Base-by-base conservation (phyloP, 179 eudicot genomes). In the Camellia oleifera region DNA sequence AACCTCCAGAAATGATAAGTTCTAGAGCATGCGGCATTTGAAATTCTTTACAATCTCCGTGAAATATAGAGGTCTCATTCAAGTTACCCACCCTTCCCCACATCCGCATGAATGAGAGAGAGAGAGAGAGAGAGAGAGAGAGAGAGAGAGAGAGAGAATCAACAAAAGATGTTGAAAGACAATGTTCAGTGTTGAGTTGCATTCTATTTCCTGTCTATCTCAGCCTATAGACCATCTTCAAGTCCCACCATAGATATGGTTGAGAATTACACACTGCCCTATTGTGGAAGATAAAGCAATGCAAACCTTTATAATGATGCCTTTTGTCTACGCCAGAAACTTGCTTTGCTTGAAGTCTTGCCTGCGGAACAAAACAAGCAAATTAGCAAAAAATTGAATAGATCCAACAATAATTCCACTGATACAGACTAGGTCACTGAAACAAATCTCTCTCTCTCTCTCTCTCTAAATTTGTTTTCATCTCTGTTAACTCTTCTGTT, bases 341-440 rank as follows among this genome's bases (percentile, higher is more conserved):
- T 87, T 94, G 98, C 89, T 89, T 96, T 62, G 97, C 98, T 87
- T 96, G 99, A 83, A 96, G 97, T 83, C 99, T 89, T 8, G 99
- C 74, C 99, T 96, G 92, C 80, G 77, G 80, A 46, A 10, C 23
- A 45, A 11, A 72, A 72, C 17, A 60, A 63, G 78, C 52, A 62
- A 20, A 77, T 71, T 23, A 42, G 9, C 64, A 62, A 26, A 71
- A 82, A 40, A 64, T 17, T 69, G 78, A 65, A 32, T 32, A 64
- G 63, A 7, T 26, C n/a, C 20, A 26, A 12, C 10, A 17, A 60
- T 8, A 15, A 79, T 20, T 11, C 7, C 4, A 8, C 26, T 15
- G 12, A 58, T 17, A 74, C 12, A 42, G 32, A 74, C 66, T 14
- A 26, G 50, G 67, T 9, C 42, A 40, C 4, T 4, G 64, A 53